These are phyloP conservation scores for Yamadazyma kitorensis DNA, from an alignment of 805 yeast genomes.

Conservation along the genomic window DNA sequence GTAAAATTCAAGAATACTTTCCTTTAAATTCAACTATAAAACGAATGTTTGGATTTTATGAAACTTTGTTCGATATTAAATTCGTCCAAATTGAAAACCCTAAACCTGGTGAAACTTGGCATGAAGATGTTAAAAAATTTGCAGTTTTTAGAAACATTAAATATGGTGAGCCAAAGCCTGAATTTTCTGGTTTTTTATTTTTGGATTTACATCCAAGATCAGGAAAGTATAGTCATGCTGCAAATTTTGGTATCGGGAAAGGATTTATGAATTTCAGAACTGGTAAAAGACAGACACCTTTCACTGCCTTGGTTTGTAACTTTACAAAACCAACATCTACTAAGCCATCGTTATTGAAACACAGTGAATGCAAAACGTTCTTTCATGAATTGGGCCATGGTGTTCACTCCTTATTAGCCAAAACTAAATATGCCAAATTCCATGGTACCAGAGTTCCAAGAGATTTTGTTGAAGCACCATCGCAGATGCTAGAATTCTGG, in stretches of 20 bases:
- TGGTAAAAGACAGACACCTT: slow-evolving; percentile 52
- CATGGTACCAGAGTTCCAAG: slow-evolving; percentile 76
- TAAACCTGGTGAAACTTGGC: slow-evolving; percentile 58
- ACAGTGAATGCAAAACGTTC: slow-evolving; percentile 75
- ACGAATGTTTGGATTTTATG: slow-evolving; percentile 72
- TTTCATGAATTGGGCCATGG: slow-evolving; percentile 93
- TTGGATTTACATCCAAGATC: slow-evolving; percentile 83
- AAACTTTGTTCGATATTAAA: slow-evolving; percentile 63
- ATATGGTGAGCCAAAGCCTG: slow-evolving; percentile 35
- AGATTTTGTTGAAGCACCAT: slow-evolving; percentile 91
- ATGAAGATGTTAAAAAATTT: slow-evolving; percentile 70
- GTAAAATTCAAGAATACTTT: slow-evolving; percentile 72
- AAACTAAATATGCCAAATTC: slow-evolving; percentile 62
- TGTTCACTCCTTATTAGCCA: slow-evolving; percentile 71
- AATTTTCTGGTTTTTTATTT: slow-evolving; percentile 74
- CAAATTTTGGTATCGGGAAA: slow-evolving; percentile 67
- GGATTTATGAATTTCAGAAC: slow-evolving; percentile 54
- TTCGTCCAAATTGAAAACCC: slow-evolving; percentile 51
- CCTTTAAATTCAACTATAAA: slow-evolving; percentile 66
- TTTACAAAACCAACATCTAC: slow-evolving; percentile 70
- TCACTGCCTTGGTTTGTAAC: slow-evolving; percentile 79
- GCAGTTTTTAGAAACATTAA: slow-evolving; percentile 65
- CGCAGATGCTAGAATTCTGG: slow-evolving; percentile 87
- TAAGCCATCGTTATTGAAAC: slow-evolving; percentile 74
- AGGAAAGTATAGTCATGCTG: slow-evolving; percentile 88